Evolutionary conservation across 768 basidiomycete species (phyloP).

Genomic region (Xanthoconium purpureum): DNA sequence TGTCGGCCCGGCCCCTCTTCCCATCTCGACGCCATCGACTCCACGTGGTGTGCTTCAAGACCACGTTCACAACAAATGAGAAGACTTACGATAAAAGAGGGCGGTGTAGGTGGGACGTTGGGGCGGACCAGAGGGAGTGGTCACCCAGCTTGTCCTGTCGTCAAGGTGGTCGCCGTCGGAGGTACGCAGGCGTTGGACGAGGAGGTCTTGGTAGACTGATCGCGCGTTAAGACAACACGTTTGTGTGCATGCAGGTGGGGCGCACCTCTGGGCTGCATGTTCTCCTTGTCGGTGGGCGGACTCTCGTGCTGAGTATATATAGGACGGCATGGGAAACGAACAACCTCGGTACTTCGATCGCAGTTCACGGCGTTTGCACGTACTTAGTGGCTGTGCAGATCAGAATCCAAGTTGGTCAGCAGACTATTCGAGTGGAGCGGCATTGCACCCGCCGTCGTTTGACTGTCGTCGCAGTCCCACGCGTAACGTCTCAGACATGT

Average conservation of each 20-base stretch:
- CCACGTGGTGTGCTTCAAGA: neutral
- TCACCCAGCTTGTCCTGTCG: slow-evolving; percentile 1
- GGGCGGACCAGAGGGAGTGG: neutral
- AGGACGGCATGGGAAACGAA: neutral
- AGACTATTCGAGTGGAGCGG: too few relatives aligned
- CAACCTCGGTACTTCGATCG: neutral
- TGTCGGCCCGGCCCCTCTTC: slow-evolving; percentile 9
- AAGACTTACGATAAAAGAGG: slow-evolving; percentile 6
- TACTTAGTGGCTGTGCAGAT: neutral
- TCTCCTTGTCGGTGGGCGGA: neutral
- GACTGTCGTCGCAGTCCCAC: too few relatives aligned
- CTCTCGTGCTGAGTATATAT: neutral
- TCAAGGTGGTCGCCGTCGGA: neutral
- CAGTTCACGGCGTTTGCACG: too few relatives aligned
- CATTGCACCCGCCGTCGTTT: too few relatives aligned
- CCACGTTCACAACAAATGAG: neutral
- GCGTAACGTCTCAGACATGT: too few relatives aligned
- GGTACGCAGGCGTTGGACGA: neutral
- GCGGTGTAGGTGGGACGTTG: slow-evolving; percentile 6
- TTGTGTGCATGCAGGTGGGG: neutral
- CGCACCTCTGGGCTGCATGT: neutral
- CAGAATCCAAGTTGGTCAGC: too few relatives aligned
- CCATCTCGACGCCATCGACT: slow-evolving; percentile 13
- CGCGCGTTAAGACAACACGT: too few relatives aligned
- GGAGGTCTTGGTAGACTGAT: slow-evolving; percentile 5